Base-by-base conservation (phyloP, 2,329 filamentous ascomycete species). In the Epichloe amarillans region DNA sequence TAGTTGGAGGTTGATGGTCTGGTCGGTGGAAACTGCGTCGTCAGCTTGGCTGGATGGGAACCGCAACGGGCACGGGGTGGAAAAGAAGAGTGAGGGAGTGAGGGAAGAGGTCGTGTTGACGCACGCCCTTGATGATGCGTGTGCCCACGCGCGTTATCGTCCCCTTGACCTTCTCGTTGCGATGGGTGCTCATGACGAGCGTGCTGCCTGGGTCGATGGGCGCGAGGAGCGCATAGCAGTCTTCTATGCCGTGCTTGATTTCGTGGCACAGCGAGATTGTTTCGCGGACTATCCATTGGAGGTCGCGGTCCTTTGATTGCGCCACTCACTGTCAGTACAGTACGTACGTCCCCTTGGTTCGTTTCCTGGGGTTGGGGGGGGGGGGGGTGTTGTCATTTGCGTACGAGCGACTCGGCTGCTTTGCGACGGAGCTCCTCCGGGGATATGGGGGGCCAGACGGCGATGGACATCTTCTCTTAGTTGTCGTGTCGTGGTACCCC, bases 151-250 rank as follows among this genome's bases (percentile, higher is more conserved):
- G 81, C 1, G 91, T 97, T 53, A 97, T 80, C 60, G 88, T 87
- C 17, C 93, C 93, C 67, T 98, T 98, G 55, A 97, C 82, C 57
- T 79, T 82, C 70, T 98, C 93, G 50, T 88, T 91, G 51, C 90
- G 80, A 51, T 85, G 78, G 14, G 90, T 94, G 54, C 86, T 93
- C 57, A 98, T 77, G 33, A 93, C 90, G 30, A 98, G 79, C 1
- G 91, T 98, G 59, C 84, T 90, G 8, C 89, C 89, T 1, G 84
- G 83, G 62, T 95, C 88, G 55, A 84, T 77, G 1, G 91, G 89
- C 7, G 88, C 85, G 33, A 98, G 80, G 23, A 97, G 77, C 17
- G 84, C 82, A 58, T 89, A 88, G 69, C 90, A 96, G 68, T 96
- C 89, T 64, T 93, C 83, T 3, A 97, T 79, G 53, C 88, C 88